phyloP scores from a whole-genome alignment of 1,139 yeast genomes.

The Diutina mesorugosa region DNA sequence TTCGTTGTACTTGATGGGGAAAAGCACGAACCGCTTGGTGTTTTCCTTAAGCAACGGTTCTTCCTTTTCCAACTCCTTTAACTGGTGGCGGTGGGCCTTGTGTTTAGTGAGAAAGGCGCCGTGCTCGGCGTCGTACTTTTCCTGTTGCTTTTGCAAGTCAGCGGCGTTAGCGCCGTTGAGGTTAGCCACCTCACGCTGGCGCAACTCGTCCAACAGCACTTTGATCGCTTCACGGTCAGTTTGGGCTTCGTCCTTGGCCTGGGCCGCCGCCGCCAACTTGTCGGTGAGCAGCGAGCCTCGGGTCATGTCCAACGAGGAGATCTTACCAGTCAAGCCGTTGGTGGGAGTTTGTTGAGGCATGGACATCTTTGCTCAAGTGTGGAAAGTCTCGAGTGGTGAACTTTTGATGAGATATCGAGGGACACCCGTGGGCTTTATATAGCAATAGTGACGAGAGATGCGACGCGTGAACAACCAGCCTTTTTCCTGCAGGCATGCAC shows the following conservation, averaged over 20 bases:
- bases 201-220: neutral
- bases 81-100: conserved; percentile 54
- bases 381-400: neutral
- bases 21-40: conserved; percentile 80
- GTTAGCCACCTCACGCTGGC: neutral
- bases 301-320: conserved; percentile 28
- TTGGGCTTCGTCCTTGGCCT: conserved; percentile 23
- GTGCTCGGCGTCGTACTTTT: conserved; percentile 18
- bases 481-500: neutral
- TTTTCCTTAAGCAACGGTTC: conserved; percentile 87
- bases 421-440: neutral
- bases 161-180: neutral
- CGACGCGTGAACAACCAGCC: conserved; percentile 1
- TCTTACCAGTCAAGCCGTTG: conserved; percentile 35
- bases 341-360: conserved; percentile 31
- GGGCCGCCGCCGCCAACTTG: conserved; percentile 33
- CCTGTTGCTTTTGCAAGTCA: neutral
- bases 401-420: neutral
- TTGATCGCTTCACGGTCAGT: neutral
- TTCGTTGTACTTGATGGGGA: conserved; percentile 96
- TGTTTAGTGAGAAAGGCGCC: conserved; percentile 43
- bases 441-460: neutral
- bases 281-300: conserved; percentile 28
- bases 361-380: conserved; percentile 11
- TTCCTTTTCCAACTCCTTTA: conserved; percentile 68